phyloP scores from a whole-genome alignment of 345 rosid genomes.

The Pistacia atlantica region DNA sequence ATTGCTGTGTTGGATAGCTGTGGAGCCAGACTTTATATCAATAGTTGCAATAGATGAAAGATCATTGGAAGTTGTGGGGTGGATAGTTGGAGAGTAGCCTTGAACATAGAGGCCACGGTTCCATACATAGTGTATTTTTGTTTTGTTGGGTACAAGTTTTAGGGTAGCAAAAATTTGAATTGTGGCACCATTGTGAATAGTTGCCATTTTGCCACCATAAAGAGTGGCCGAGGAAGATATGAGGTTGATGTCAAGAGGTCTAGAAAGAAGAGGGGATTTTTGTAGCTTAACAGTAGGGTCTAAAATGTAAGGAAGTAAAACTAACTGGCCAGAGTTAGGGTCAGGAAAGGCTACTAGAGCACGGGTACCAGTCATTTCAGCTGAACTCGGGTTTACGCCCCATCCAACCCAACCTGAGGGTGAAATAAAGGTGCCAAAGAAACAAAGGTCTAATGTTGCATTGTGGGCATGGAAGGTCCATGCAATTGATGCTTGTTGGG shows the following conservation, averaged over 20 bases:
- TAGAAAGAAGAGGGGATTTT: slow-evolving; percentile 75
- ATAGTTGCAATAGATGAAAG: slow-evolving; percentile 80
- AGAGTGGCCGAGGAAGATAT: slow-evolving; percentile 79
- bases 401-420: slow-evolving; percentile 98
- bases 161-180: slow-evolving; percentile 74
- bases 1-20: slow-evolving; percentile 37
- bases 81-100: slow-evolving; percentile 97
- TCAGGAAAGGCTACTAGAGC: slow-evolving; percentile 89
- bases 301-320: slow-evolving; percentile 73
- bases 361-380: slow-evolving; percentile 85
- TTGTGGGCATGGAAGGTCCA: slow-evolving; percentile 91
- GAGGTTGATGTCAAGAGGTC: slow-evolving; percentile 74
- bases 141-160: slow-evolving; percentile 61
- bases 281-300: slow-evolving; percentile 90
- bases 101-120: slow-evolving; percentile 97
- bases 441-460: slow-evolving; percentile 76
- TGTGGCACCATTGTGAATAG: slow-evolving; percentile 74
- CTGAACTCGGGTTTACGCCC: slow-evolving; percentile 77
- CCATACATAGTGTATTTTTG: slow-evolving; percentile 82
- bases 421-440: slow-evolving; percentile 91
- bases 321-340: slow-evolving; percentile 79
- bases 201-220: slow-evolving; percentile 89
- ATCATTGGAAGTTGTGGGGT: slow-evolving; percentile 81
- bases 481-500: slow-evolving; percentile 93
- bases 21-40: slow-evolving; percentile 65